phyloP scores from a whole-genome alignment of 1,139 yeast genomes.

The Magnusiomyces paraingens region DNA sequence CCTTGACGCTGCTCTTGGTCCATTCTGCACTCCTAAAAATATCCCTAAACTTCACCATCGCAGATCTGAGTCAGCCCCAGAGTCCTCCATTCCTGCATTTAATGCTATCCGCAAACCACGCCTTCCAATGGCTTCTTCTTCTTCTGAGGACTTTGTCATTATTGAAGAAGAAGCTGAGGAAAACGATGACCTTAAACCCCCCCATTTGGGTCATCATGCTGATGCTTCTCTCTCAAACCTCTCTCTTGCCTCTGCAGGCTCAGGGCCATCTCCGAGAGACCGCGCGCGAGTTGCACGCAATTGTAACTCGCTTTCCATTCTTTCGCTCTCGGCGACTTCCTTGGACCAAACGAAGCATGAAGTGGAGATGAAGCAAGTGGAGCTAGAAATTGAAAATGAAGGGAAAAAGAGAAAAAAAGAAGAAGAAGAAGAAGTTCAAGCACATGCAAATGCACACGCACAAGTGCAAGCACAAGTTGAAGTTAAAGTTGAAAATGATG shows the following conservation, averaged over 20 bases:
- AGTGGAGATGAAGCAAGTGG: no score
- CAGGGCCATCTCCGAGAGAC: slow-evolving; percentile 17
- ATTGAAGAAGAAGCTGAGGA: slow-evolving; percentile 20
- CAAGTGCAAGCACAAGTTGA: neutral
- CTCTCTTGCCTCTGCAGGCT: slow-evolving; percentile 13
- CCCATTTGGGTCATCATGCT: slow-evolving; percentile 15
- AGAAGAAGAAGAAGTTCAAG: neutral
- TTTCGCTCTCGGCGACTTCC: slow-evolving; percentile 1
- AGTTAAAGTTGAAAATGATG: neutral
- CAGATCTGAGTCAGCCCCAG: slow-evolving; percentile 30
- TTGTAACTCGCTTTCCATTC: slow-evolving; percentile 16
- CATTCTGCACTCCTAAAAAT: slow-evolving; percentile 17
- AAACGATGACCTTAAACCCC: slow-evolving; percentile 7
- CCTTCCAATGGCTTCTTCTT: slow-evolving; percentile 19
- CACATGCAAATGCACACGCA: neutral
- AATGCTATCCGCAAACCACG: slow-evolving; percentile 7
- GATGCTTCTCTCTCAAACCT: slow-evolving; percentile 18
- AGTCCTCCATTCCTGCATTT: slow-evolving; percentile 15
- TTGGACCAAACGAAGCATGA: neutral
- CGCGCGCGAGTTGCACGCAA: slow-evolving; percentile 18
- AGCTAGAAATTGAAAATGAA: neutral
- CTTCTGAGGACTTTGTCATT: slow-evolving; percentile 25
- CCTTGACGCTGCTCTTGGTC: slow-evolving; percentile 31
- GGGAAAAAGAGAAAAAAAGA: neutral
- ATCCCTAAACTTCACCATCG: slow-evolving; percentile 22